Percentiles rank a stretch among this genome's conserved stretches.
These are phyloP conservation scores for Galeopsis tetrahit DNA, from an alignment of 257 asterid species.

Conservation along the genomic window DNA sequence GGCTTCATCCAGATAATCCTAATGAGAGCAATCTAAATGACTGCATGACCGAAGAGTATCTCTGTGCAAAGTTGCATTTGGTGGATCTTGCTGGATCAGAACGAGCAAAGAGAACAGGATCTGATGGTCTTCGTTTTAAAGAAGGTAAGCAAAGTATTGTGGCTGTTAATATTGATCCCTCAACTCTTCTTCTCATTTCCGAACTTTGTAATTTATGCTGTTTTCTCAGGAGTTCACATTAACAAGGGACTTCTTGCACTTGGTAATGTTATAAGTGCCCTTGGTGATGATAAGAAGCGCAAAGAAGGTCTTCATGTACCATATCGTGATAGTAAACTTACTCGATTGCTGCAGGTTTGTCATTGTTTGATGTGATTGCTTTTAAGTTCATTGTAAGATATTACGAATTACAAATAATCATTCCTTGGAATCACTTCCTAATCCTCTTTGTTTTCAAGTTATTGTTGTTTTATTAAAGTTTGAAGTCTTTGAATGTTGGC, in stretches of 20 bases:
- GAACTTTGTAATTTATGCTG: constrained; percentile 25
- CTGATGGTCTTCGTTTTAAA: constrained; percentile 97
- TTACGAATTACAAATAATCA: not conserved
- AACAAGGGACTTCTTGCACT: constrained; percentile 98
- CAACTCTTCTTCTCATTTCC: constrained; percentile 22
- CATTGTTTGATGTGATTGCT: constrained; percentile 10
- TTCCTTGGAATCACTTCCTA: not conserved
- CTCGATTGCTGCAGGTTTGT: constrained; percentile 94
- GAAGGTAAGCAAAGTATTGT: constrained; percentile 61
- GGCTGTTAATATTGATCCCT: not conserved
- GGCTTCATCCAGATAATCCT: constrained; percentile 53
- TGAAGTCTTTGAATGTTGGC: constrained; percentile 40
- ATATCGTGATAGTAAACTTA: constrained; percentile 97
- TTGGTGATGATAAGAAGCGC: constrained; percentile 97
- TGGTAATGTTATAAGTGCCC: constrained; percentile 98
- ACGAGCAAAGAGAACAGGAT: constrained; percentile 98
- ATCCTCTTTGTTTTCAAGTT: not conserved
- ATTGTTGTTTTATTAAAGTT: not conserved
- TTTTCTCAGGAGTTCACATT: constrained; percentile 88
- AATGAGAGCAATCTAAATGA: constrained; percentile 60
- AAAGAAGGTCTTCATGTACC: constrained; percentile 97
- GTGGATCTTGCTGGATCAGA: constrained; percentile 99
- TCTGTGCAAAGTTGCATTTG: constrained; percentile 97
- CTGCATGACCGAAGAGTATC: constrained; percentile 85
- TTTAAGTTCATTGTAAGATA: not conserved